These are phyloP conservation scores for Boletellus ananiceps DNA, from an alignment of 768 basidiomycete species.

Conservation along the genomic window DNA sequence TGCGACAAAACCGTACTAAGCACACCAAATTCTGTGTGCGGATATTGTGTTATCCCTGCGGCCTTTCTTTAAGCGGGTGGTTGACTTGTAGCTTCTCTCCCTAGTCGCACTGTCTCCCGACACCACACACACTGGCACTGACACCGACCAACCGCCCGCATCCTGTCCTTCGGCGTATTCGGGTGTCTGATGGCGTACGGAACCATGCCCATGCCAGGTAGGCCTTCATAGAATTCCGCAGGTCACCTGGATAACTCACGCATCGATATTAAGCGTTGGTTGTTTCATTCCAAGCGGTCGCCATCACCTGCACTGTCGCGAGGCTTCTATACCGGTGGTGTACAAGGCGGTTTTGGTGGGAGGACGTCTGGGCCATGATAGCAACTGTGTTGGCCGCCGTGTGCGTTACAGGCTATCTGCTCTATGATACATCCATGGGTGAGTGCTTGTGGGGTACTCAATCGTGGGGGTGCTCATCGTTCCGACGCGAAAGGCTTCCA, in stretches of 20 bases:
- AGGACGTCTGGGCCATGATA: conserved; percentile 5
- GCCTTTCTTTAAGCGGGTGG: not conserved
- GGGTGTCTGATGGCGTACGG: not conserved
- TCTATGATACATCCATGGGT: not conserved
- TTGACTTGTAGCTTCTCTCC: not conserved
- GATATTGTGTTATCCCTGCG: not conserved
- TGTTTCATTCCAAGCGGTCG: not conserved
- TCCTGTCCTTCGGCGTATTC: not conserved
- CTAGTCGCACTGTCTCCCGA: not conserved
- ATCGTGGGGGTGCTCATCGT: not conserved
- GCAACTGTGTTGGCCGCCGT: not conserved
- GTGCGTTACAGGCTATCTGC: not conserved
- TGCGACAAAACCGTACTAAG: not conserved
- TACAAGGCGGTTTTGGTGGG: conserved; percentile 10
- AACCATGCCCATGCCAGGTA: not conserved
- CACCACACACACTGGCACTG: not conserved
- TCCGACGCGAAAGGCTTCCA: not conserved
- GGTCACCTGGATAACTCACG: not conserved
- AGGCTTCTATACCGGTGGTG: conserved; percentile 7
- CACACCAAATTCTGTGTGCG: not conserved
- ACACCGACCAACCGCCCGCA: not conserved
- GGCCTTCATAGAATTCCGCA: not conserved
- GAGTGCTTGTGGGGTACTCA: not conserved
- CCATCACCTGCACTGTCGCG: not conserved
- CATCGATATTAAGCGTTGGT: not conserved